Evolutionary conservation across 768 basidiomycete species (phyloP), one percentile per base, ranked within the genome.

Genomic region (Russula vinacea): DNA sequence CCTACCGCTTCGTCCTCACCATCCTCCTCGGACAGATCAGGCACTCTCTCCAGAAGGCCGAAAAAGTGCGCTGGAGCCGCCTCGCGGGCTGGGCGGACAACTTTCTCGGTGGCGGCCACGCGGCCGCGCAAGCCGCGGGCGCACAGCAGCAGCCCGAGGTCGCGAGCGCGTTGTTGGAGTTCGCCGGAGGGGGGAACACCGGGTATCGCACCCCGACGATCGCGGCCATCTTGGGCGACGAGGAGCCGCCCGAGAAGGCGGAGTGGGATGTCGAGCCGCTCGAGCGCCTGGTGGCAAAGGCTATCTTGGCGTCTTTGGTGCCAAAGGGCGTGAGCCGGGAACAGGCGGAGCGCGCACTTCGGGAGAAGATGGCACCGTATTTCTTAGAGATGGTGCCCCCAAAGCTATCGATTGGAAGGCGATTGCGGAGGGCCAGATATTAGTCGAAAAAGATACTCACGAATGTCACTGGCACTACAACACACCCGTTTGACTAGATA

Each of bases 251-350:
- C 6, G 5, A 10, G 44, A 17, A 37, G 6, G 32, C 11, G 3
- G 13, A 49, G 42, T 68, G 68, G 62, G 66, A 67, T n/a, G 17
- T 63, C 29, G 62, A 56, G 50, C 68, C 68, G 24, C 58, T 68
- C 14, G 68, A 68, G 50, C 61, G 62, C 24, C 37, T 68, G 24
- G 7, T 68, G 19, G 24, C 29, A 9, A 62, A 39, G 37, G 66
- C 68, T 1, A 19, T 64, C 40, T n/a, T 67, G 40, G 39, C 49
- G 16, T 16, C 17, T 26, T 45, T 39, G 26, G 9, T 6, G 3
- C 37, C 19, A 19, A 56, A 17, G 33, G 13, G 1, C 0, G 17
- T n/a, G 33, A 52, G 42, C 33, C 13, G 29, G 11, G 53, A 16
- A 17, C 45, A 26, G 39, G 17, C 24, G 14, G 32, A 39, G 59